Evolutionary conservation across 306 rosid genomes (phyloP), one percentile per base, ranked within the genome.

Genomic region (Prosopis cineraria): DNA sequence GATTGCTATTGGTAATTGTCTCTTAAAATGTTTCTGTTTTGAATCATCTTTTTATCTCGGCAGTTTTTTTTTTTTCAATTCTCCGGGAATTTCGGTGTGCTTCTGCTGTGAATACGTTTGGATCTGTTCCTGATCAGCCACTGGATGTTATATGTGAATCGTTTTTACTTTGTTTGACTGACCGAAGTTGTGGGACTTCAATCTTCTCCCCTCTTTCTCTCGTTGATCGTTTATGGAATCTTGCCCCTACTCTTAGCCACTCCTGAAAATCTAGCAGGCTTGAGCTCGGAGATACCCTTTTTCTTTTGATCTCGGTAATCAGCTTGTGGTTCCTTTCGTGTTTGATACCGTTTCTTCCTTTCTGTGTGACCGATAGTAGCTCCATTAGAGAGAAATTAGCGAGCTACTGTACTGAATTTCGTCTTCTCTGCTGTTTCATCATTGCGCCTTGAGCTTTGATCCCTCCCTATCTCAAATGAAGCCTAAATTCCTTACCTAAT

Each of bases 1-100:
- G 40, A 82, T 92, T 80, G 97, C 88, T 5, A 76, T 94, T 73
- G 98, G 98, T 94, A 84, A 80, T 79, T 55, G 24, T 25, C 44
- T 64, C 7, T 31, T 7, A 31, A 65, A 22, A 9, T n/a, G 1
- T 59, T 73, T 44, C 12, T 27, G 44, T 63, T 77, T 78, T 72
- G 2, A 66, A 37, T 7, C 2, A 0, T 74, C 3, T 56, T 78
- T 44, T 82, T 77, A 75, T 74, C 53, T 78, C 64, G 78, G 44
- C 71, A 5, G 36, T 9, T 48, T 24, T 3, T 29, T 4, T 58
- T 27, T 25, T 58, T 62, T 58, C 30, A 43, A 13, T 69, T 52
- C 62, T 25, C 58, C 55, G 20, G 40, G 34, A 33, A n/a, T 33
- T 65, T 40, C 60, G 41, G 30, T 45, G 6, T 75, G 13, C 44